Conservation (phyloP, 192 early-diverging fungal species). For the Funneliformis geosporum region DNA sequence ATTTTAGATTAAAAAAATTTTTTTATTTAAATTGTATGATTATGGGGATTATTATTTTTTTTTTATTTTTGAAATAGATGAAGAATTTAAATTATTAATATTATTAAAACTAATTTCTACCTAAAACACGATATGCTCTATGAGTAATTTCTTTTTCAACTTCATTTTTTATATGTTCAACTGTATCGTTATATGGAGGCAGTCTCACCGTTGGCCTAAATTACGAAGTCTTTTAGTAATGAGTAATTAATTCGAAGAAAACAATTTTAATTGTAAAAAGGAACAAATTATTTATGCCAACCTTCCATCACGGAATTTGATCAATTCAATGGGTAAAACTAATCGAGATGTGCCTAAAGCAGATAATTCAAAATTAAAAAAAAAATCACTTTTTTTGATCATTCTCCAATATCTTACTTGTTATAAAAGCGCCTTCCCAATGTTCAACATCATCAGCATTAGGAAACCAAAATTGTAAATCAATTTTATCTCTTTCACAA, state of each 20-base stretch:
- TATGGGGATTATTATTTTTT: too few species aligned
- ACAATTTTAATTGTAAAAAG: background rate
- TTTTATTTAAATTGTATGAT: too few species aligned
- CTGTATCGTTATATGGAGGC: background rate
- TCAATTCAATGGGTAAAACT: slow-evolving; percentile 53
- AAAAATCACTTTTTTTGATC: background rate
- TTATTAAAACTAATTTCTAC: background rate
- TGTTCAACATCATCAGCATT: slow-evolving; percentile 45
- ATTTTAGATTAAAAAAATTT: too few species aligned
- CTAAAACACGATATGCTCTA: slow-evolving; percentile 6
- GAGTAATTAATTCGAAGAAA: too few species aligned
- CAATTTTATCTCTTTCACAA: slow-evolving; percentile 57
- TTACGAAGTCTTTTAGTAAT: background rate
- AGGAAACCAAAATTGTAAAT: slow-evolving; percentile 57
- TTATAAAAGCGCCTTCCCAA: slow-evolving; percentile 71
- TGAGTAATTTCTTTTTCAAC: slow-evolving; percentile 28
- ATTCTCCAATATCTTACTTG: slow-evolving; percentile 49
- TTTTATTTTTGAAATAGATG: too few species aligned
- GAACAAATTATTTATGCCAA: background rate
- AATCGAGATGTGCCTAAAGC: slow-evolving; percentile 54
- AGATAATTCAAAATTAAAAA: background rate
- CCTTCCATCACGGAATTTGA: slow-evolving; percentile 45
- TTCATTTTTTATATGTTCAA: slow-evolving; percentile 22
- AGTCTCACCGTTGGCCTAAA: slow-evolving; percentile 5
- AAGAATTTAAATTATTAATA: background rate